These are phyloP conservation scores for Fragaria nilgerrensis DNA, from an alignment of 306 rosid genomes.

Conservation along the genomic window DNA sequence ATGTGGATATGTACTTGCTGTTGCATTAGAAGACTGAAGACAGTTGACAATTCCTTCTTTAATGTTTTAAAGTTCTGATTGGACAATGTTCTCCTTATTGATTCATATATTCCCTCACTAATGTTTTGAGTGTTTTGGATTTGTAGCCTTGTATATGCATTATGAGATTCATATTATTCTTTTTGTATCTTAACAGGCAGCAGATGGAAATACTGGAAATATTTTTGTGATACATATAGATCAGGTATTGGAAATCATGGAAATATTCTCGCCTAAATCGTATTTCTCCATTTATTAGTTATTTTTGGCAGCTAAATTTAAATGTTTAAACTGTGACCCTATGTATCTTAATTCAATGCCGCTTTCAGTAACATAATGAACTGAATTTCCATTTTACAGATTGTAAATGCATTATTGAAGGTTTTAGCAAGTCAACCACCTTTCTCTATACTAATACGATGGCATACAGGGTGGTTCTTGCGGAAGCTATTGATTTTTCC, in stretches of 20 bases:
- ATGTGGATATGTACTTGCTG: not conserved
- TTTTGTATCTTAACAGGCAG: slow-evolving; percentile 23
- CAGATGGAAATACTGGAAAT: slow-evolving; percentile 44
- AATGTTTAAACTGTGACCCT: slow-evolving; percentile 4
- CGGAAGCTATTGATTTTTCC: slow-evolving; percentile 50
- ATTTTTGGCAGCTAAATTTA: not conserved
- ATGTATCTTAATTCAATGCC: slow-evolving; percentile 16
- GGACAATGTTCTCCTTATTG: not conserved
- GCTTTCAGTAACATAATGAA: slow-evolving; percentile 26
- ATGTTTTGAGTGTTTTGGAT: not conserved
- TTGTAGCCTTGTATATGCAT: not conserved
- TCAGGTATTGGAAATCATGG: slow-evolving; percentile 36
- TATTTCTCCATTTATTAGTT: slow-evolving; percentile 11
- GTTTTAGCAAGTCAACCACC: slow-evolving; percentile 62
- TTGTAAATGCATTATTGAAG: slow-evolving; percentile 65
- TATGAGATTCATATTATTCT: not conserved
- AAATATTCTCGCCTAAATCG: slow-evolving; percentile 4
- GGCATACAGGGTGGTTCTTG: slow-evolving; percentile 88
- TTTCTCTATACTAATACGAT: slow-evolving; percentile 45
- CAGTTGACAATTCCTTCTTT: not conserved
- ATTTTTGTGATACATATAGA: slow-evolving; percentile 46
- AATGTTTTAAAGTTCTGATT: not conserved
- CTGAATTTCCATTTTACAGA: slow-evolving; percentile 45
- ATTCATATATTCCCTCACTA: not conserved
- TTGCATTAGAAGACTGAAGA: not conserved